Percentiles rank a stretch among this genome's conserved stretches.
Evolutionary conservation across 345 rosid species (phyloP).

Genomic region (Populus davidiana): DNA sequence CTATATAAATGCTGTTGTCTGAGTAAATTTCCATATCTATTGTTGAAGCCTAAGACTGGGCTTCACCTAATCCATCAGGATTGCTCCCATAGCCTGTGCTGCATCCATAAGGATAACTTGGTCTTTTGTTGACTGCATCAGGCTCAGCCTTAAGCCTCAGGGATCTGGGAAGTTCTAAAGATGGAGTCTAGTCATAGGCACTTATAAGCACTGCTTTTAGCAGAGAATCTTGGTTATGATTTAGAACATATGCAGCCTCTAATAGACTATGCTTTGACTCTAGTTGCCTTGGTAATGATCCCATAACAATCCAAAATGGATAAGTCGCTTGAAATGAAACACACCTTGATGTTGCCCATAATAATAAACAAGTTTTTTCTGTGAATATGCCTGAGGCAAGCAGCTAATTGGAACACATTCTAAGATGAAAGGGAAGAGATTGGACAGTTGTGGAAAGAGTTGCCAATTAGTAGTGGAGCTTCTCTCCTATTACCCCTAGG

Average conservation of each 20-base stretch:
- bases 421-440: neutral
- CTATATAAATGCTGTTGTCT: no score
- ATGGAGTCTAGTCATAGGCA: neutral
- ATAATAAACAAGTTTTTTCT: neutral
- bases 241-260: neutral
- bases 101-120: no score
- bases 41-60: neutral
- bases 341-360: neutral
- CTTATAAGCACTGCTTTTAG: neutral
- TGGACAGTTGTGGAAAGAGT: neutral
- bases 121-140: neutral
- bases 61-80: neutral
- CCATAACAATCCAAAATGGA: neutral
- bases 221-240: neutral
- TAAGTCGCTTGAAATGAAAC: neutral
- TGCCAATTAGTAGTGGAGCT: neutral
- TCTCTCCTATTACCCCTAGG: neutral
- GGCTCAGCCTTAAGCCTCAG: neutral
- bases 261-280: neutral
- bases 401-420: neutral
- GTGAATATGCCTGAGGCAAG: neutral
- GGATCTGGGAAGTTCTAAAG: neutral
- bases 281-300: neutral
- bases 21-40: no score
- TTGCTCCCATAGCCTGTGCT: no score